These are phyloP conservation scores for Fusarium dimerum DNA, from an alignment of 2,329 filamentous ascomycete genomes.

Conservation along the genomic window DNA sequence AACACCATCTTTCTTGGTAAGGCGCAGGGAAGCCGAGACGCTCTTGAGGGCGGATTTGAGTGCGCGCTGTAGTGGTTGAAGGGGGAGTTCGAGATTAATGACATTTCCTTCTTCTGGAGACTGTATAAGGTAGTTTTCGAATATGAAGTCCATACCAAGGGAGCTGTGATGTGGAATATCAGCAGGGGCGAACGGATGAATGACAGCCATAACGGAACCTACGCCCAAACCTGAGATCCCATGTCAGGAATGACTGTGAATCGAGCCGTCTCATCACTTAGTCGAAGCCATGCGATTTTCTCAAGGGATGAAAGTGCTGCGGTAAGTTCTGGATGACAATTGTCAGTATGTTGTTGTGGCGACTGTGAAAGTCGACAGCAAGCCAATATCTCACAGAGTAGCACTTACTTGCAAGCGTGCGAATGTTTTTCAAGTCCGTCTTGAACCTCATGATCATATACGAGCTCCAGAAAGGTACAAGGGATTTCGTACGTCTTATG, in stretches of 20 bases:
- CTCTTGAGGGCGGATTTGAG: conserved; percentile 84
- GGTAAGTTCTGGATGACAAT: conserved; percentile 54
- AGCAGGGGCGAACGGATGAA: background rate
- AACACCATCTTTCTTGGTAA: conserved; percentile 89
- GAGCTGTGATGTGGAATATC: conserved; percentile 41
- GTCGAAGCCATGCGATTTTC: conserved; percentile 86
- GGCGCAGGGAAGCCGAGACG: conserved; percentile 77
- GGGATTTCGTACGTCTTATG: background rate
- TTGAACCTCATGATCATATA: conserved; percentile 61
- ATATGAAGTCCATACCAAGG: conserved; percentile 77
- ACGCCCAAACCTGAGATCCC: conserved; percentile 96
- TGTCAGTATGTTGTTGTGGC: background rate
- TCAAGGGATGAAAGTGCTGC: conserved; percentile 67
- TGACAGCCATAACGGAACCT: conserved; percentile 35
- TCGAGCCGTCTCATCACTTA: conserved; percentile 83
- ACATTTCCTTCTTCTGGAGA: conserved; percentile 81
- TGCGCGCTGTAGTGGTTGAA: conserved; percentile 86
- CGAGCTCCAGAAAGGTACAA: background rate
- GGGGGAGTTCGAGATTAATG: conserved; percentile 93
- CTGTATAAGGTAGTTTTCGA: conserved; percentile 81
- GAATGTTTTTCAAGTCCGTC: conserved; percentile 65
- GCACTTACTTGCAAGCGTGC: conserved; percentile 62
- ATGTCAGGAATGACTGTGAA: conserved; percentile 96
- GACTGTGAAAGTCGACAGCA: background rate
- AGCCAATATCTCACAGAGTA: background rate